Base-by-base conservation (phyloP, 1,139 yeast species). In the Eremothecium gossypii region DNA sequence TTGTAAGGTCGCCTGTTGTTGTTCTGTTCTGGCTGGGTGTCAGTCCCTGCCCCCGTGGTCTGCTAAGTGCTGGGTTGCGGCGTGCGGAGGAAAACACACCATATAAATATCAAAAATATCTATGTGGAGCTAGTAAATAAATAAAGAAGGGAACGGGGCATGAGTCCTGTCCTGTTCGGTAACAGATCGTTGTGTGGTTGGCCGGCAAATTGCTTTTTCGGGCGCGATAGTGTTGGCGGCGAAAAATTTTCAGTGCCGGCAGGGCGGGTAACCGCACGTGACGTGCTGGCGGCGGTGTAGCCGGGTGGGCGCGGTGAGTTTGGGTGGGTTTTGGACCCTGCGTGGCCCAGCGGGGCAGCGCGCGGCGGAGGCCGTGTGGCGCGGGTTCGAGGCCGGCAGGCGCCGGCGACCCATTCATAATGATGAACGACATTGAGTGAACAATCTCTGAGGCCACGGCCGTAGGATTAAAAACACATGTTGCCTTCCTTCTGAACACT, bases 401-500 rank as follows among this genome's bases (percentile, higher is more conserved):
- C 37, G 11, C 28, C 30, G 11, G 30, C n/a, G 20, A 20, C n/a
- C n/a, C 35, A n/a, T 5, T 32, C 17, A 23, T 20, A 27, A 37
- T 59, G 64, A 60, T 60, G 64, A 60, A 53, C 51, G 55, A 58
- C 57, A 50, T 45, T 47, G 58, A 50, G 64, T 60, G 64, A 60
- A 60, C 64, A 60, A 60, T 60, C 64, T 60, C 64, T 60, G 64
- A 60, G 46, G 43, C 47, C 43, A 40, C 43, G 46, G 43, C 51
- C 49, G 45, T 46, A 51, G 49, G 63, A 59, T 58, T 59, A 58
- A 52, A 59, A 60, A 58, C 27, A 51, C 59, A 49, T 55, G 64
- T 60, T 60, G 64, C 64, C 63, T 60, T 60, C 64, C 64, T 60
- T 59, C 64, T 60, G 64, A 60, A 41, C 9, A n/a, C 26, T 28